Evolutionary conservation across 306 rosid genomes (phyloP).

Genomic region (Dicorynia guianensis): DNA sequence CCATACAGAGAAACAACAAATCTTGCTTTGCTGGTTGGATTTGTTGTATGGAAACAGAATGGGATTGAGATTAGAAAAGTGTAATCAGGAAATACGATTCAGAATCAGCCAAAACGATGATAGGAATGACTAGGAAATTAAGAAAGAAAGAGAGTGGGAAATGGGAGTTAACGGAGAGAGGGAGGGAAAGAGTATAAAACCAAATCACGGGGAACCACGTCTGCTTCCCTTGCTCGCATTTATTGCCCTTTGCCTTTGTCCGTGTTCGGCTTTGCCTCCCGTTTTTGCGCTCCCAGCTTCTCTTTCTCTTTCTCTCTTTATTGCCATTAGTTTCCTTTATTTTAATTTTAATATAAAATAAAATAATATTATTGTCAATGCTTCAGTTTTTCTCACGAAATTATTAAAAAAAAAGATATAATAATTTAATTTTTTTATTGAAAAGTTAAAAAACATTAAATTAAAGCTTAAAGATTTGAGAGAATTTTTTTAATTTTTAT

Average conservation of each 20-base stretch:
- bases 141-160: not conserved
- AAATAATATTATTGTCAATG: no score
- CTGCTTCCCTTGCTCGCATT: slow-evolving; percentile 52
- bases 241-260: slow-evolving; percentile 25
- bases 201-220: slow-evolving; percentile 69
- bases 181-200: slow-evolving; percentile 46
- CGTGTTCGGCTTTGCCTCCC: not conserved
- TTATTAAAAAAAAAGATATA: no score
- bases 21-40: not conserved
- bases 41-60: not conserved
- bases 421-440: no score
- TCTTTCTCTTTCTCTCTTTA: not conserved
- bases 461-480: no score
- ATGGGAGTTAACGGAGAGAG: not conserved
- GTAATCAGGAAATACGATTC: no score
- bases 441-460: no score
- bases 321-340: no score
- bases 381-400: no score
- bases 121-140: not conserved
- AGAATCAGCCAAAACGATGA: slow-evolving; percentile 4
- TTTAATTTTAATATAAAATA: not conserved
- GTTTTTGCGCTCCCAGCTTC: slow-evolving; percentile 9
- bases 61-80: no score
- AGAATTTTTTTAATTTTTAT: no score
- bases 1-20: slow-evolving; percentile 41